A percentile compares a stretch with the other conserved stretches of the same genome.
These are phyloP conservation scores for Trichoderma koningiopsis DNA, from an alignment of 2,329 filamentous ascomycete species.

Conservation along the genomic window DNA sequence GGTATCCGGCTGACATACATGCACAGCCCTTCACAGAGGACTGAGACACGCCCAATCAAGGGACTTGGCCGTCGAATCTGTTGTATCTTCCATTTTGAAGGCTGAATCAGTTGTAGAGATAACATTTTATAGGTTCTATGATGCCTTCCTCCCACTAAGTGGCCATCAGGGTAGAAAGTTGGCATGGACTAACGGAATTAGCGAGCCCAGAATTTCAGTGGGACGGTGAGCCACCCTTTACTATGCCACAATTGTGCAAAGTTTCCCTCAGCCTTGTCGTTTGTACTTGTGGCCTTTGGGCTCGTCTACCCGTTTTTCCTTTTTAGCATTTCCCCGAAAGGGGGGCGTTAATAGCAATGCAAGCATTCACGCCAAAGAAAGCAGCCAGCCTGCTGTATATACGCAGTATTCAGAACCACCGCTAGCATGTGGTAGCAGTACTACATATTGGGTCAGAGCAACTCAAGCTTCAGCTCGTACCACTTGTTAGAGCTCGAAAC, in stretches of 20 bases:
- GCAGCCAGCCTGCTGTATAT: not conserved
- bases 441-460: not conserved
- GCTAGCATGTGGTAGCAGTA: not conserved
- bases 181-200: not conserved
- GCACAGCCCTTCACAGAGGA: not conserved
- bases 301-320: slow-evolving; percentile 10
- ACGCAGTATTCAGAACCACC: not conserved
- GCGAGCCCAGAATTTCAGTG: not conserved
- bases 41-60: not conserved
- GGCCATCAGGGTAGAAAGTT: not conserved
- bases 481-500: not conserved
- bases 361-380: not conserved
- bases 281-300: not conserved
- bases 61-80: not conserved
- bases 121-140: not conserved
- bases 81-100: not conserved
- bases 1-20: not conserved
- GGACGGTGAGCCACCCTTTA: not conserved
- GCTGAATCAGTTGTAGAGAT: not conserved
- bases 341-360: not conserved
- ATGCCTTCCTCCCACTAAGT: not conserved
- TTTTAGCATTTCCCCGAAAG: slow-evolving; percentile 17
- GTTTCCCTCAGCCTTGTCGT: not conserved
- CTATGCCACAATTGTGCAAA: not conserved
- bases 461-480: not conserved